phyloP scores from a whole-genome alignment of 768 basidiomycete genomes.

The Pleurotus platypus region DNA sequence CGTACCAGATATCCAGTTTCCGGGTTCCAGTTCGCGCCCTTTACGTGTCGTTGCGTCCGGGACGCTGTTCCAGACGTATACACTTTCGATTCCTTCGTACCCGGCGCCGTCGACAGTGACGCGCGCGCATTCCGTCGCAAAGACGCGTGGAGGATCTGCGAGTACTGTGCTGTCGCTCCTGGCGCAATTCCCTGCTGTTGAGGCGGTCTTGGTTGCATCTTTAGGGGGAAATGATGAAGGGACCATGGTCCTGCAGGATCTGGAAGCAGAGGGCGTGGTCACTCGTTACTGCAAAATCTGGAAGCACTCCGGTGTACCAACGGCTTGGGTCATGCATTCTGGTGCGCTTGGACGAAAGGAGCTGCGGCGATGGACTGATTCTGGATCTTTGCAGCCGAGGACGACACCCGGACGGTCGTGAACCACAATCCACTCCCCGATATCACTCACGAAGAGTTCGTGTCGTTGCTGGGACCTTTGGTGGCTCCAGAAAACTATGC shows the following conservation, averaged over 20 bases:
- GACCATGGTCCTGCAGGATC: conserved; percentile 33
- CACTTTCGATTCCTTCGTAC: conserved; percentile 56
- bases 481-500: conserved; percentile 78
- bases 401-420: conserved; percentile 63
- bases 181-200: conserved; percentile 64
- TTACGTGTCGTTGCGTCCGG: conserved; percentile 77
- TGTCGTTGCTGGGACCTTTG: conserved; percentile 74
- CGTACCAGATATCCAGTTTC: conserved; percentile 12
- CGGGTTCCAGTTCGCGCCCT: conserved; percentile 25
- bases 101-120: conserved; percentile 54
- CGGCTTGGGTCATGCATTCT: conserved; percentile 78
- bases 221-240: conserved; percentile 74
- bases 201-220: conserved; percentile 70
- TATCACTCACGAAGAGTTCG: conserved; percentile 84
- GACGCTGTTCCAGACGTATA: conserved; percentile 77
- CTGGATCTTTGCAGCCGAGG: conserved; percentile 38
- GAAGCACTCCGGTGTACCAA: conserved; percentile 69
- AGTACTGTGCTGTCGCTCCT: conserved; percentile 66
- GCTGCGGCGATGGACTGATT: background rate
- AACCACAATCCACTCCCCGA: conserved; percentile 89
- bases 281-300: conserved; percentile 47
- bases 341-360: conserved; percentile 34
- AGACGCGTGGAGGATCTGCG: conserved; percentile 69
- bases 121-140: conserved; percentile 70
- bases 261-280: conserved; percentile 13